Evolutionary conservation across 2,329 filamentous ascomycete genomes (phyloP), one percentile per base, ranked within the genome.

Genomic region (Teratosphaeria viscida): DNA sequence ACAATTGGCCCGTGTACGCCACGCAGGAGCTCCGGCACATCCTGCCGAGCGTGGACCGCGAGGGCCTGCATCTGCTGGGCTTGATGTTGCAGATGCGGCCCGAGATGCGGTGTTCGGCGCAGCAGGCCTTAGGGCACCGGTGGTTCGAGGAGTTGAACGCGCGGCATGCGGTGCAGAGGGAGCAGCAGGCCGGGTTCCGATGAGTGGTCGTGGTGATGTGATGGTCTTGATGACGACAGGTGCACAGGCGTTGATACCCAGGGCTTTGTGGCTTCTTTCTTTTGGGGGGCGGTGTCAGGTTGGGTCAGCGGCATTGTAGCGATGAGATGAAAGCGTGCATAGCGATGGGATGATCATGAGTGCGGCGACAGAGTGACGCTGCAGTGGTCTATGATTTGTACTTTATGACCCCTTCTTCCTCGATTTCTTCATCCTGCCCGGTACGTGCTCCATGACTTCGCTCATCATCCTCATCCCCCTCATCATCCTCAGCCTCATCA

Each of bases 31-130:
- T 97, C 58, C 83, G 89, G 23, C 83, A 87, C 60, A 94, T 97
- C 64, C 80, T 99, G 27, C 92, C 90, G 0, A 90, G 95, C 71
- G 90, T 99, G 68, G 94, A 99, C 70, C 85, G 85, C 19, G 79
- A 88, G 11, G 94, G 92, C 8, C 85, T 99, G 68, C 91, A 96
- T 71, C 79, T 99, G 55, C 80, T 99, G 64, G 86, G 88, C 69
- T 83, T 88, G 62, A 95, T 99, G 90, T 83, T 99, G 34, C 92
- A 97, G 73, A 79, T 97, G 58, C 84, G 92, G 35, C 94, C 94
- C 0, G 94, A 99, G 75, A 85, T 95, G 75, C 85, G 94, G 59
- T 89, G 96, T 71, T 92, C 88, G 67, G 94, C 94, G 1, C 81
- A 86, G 57, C 90, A 95, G 63, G 92, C 94, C 3, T 79, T 97